Conservation (phyloP, 768 basidiomycete genomes). For the Xerocomellus chrysenteron region DNA sequence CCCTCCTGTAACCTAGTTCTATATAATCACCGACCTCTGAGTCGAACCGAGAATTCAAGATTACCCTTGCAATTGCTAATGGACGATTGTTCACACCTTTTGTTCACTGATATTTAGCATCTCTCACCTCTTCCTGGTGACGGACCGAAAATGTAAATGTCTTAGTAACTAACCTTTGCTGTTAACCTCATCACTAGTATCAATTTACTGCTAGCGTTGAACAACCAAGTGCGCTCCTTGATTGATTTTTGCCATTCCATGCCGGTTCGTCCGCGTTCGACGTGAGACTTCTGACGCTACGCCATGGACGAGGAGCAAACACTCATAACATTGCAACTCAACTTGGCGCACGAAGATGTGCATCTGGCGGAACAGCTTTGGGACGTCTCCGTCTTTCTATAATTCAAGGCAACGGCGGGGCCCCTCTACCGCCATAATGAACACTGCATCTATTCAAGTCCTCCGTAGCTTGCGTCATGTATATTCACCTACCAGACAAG, state of each 20-base stretch:
- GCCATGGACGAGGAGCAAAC: slow-evolving; percentile 4
- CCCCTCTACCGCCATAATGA: slow-evolving; percentile 22
- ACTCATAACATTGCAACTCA: slow-evolving; percentile 24
- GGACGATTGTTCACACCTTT: not conserved
- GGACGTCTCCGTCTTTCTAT: slow-evolving; percentile 17
- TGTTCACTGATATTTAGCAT: not conserved
- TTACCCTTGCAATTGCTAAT: not conserved
- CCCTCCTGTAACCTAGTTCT: not conserved
- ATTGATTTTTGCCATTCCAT: not conserved
- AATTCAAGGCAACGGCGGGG: slow-evolving; percentile 14
- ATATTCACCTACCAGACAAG: slow-evolving; percentile 63
- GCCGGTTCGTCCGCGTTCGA: not conserved
- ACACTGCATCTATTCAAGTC: not conserved
- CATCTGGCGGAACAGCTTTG: slow-evolving; percentile 29
- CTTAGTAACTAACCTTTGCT: too few relatives aligned
- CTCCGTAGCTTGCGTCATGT: slow-evolving; percentile 51
- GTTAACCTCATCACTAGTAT: too few relatives aligned
- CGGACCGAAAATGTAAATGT: not conserved
- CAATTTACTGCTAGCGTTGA: too few relatives aligned
- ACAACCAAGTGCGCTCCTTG: not conserved
- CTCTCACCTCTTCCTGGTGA: not conserved
- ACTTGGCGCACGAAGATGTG: slow-evolving; percentile 30
- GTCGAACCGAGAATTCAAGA: not conserved
- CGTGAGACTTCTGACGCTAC: not conserved
- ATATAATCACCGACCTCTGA: not conserved